A percentile compares a stretch with the other conserved stretches of the same genome.
phyloP scores from a whole-genome alignment of 1,284 basidiomycete genomes.

The Lentinula novae-zelandiae region DNA sequence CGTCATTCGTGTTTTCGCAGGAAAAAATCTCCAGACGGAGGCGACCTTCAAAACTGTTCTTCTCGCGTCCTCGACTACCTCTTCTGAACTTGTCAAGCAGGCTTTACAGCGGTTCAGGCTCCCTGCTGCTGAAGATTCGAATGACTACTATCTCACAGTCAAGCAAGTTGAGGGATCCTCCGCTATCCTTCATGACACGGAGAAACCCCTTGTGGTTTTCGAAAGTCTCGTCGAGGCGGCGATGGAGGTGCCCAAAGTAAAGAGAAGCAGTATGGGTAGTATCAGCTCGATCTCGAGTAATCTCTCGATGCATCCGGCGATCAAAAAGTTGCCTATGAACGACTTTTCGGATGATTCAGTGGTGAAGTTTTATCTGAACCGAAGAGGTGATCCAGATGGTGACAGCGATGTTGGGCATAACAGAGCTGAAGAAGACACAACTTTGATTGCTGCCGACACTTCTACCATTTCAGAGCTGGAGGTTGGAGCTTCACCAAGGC shows the following conservation, averaged over 20 bases:
- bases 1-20: constrained; percentile 91
- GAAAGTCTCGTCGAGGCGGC: constrained; percentile 78
- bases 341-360: constrained; percentile 96
- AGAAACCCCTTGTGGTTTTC: constrained; percentile 85
- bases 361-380: constrained; percentile 94
- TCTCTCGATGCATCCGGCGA: constrained; percentile 90
- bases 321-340: constrained; percentile 89
- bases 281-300: constrained; percentile 91
- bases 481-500: constrained; percentile 15
- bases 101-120: constrained; percentile 92
- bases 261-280: constrained; percentile 88
- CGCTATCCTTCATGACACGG: constrained; percentile 63
- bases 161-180: constrained; percentile 89
- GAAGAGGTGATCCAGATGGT: constrained; percentile 37
- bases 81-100: constrained; percentile 83
- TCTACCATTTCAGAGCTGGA: constrained; percentile 16
- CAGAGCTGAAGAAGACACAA: constrained; percentile 45
- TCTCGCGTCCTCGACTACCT: constrained; percentile 82
- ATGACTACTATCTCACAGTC: constrained; percentile 87
- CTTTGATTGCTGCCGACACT: constrained; percentile 42
- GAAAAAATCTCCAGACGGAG: constrained; percentile 82
- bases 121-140: constrained; percentile 56
- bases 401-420: constrained; percentile 17
- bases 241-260: constrained; percentile 75
- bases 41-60: constrained; percentile 98